Evolutionary conservation across 2,329 filamentous ascomycete genomes (phyloP).

Genomic region (Ophiostoma triangulosporum): DNA sequence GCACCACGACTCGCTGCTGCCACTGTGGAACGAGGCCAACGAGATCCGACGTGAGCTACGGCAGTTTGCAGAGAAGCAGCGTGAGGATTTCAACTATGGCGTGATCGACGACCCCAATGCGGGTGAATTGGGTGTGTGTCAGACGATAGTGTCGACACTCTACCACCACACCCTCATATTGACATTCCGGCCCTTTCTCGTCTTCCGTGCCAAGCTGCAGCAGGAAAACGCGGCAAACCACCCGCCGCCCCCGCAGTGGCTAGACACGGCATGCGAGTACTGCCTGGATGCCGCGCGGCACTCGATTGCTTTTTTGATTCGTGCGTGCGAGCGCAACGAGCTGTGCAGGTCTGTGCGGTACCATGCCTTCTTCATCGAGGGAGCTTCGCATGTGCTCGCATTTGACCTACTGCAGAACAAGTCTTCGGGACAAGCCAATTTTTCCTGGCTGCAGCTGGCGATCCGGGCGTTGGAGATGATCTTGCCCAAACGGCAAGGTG

Average conservation of each 20-base stretch:
- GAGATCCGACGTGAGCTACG: constrained; percentile 11
- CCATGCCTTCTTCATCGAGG: constrained; percentile 13
- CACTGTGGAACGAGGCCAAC: constrained; percentile 13
- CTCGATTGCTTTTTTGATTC: constrained; percentile 10
- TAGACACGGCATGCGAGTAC: constrained; percentile 12
- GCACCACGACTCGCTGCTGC: constrained; percentile 13
- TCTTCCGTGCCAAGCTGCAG: constrained; percentile 12
- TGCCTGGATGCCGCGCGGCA: constrained; percentile 11
- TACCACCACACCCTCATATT: constrained; percentile 14
- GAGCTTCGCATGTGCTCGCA: constrained; percentile 10
- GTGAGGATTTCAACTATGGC: constrained; percentile 8
- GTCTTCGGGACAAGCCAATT: constrained; percentile 1
- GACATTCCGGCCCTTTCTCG: constrained; percentile 13
- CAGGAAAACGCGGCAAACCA: constrained; percentile 4
- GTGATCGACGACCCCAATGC: constrained; percentile 7
- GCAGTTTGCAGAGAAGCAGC: constrained; percentile 11
- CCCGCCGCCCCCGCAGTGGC: constrained; percentile 11
- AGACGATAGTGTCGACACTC: constrained; percentile 12
- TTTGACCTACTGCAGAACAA: constrained; percentile 11
- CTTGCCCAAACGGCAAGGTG: neutral
- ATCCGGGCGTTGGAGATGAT: constrained; percentile 9
- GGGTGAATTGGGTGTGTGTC: constrained; percentile 12
- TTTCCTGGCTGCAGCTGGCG: constrained; percentile 11
- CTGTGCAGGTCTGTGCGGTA: constrained; percentile 11
- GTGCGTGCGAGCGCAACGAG: constrained; percentile 9